phyloP scores from a whole-genome alignment of 129 eudicot genomes.

The Arctium minus region DNA sequence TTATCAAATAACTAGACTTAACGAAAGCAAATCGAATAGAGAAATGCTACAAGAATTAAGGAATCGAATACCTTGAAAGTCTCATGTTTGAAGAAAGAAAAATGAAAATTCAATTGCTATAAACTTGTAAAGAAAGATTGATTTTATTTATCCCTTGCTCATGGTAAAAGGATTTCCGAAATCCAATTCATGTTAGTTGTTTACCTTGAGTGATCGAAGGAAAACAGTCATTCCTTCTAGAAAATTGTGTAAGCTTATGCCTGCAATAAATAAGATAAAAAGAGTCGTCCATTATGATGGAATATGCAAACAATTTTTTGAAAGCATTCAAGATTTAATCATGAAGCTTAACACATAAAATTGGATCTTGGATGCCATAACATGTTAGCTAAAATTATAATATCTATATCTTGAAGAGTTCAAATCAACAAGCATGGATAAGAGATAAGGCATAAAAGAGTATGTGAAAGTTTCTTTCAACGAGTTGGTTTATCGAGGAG shows the following conservation, averaged over 20 bases:
- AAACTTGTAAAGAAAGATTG: neutral
- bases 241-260: constrained; percentile 96
- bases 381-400: neutral
- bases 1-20: no score
- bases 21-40: no score
- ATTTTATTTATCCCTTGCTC: neutral
- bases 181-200: neutral
- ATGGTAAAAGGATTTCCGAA: neutral
- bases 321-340: neutral
- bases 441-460: neutral
- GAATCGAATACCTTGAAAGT: neutral
- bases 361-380: no score
- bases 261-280: constrained; percentile 36
- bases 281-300: neutral
- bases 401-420: neutral
- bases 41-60: no score
- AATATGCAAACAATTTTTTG: neutral
- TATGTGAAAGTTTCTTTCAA: neutral
- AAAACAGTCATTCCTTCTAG: constrained; percentile 99
- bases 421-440: neutral
- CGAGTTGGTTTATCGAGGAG: neutral
- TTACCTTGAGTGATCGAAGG: constrained; percentile 95
- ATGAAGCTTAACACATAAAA: neutral
- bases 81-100: neutral
- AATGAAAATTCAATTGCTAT: neutral